Conservation (phyloP, 805 yeast genomes). For the Wickerhamiella nectarea region DNA sequence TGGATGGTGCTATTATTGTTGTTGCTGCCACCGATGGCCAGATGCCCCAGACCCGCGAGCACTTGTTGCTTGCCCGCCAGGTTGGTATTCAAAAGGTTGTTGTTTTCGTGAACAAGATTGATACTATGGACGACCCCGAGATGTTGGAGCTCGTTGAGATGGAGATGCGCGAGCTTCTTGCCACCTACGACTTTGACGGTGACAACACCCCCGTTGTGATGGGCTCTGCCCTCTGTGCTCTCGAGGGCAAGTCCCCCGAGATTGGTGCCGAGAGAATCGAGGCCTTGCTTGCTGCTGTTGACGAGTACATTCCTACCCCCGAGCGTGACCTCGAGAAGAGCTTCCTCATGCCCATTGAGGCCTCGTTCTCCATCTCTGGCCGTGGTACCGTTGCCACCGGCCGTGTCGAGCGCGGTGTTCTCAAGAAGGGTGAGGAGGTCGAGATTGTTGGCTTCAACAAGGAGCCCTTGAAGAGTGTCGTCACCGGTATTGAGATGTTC, state of each 20-base stretch:
- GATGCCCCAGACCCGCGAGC: constrained; percentile 99
- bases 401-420: constrained; percentile 95
- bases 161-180: constrained; percentile 97
- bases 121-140: constrained; percentile 95
- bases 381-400: constrained; percentile 99
- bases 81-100: constrained; percentile 97
- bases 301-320: constrained; percentile 92
- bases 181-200: constrained; percentile 92
- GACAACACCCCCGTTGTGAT: constrained; percentile 94
- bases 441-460: constrained; percentile 90
- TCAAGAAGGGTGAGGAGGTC: constrained; percentile 96
- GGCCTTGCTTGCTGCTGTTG: constrained; percentile 82
- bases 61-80: constrained; percentile 94
- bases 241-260: constrained; percentile 77
- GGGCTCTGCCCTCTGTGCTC: constrained; percentile 97
- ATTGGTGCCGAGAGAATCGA: constrained; percentile 78
- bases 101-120: constrained; percentile 96
- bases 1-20: constrained; percentile 98
- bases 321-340: constrained; percentile 90
- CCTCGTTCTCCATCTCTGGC: constrained; percentile 94
- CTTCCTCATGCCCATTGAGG: constrained; percentile 94
- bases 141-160: constrained; percentile 98
- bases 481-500: constrained; percentile 98
- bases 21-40: constrained; percentile 99
- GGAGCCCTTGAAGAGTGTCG: constrained; percentile 80